Base-by-base conservation (phyloP, 1,284 basidiomycete genomes). In the Ustilago shanxiensis region DNA sequence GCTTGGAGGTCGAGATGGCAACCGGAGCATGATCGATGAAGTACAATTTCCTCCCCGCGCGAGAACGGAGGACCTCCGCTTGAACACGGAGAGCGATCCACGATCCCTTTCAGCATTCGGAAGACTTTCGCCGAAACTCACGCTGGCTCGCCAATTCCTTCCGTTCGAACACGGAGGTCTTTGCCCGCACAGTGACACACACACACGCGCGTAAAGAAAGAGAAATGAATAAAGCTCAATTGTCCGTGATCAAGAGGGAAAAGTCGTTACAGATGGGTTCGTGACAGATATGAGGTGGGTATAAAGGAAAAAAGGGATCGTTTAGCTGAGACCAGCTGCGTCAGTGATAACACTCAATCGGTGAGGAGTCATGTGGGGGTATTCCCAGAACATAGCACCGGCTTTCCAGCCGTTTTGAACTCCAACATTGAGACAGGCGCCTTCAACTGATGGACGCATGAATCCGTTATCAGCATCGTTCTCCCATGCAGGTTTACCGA, bases 391-490 rank as follows among this genome's bases (percentile, higher is more conserved):
- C 75, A 72, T 76, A 20, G 63, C 75, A 7, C 91, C 91, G 14
- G 83, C 91, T 72, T 87, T 90, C 91, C 91, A 92, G 22, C 90
- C 90, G 70, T 88, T 79, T 14, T 80, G 84, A 84, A 90, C 89
- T 1, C 90, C 91, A 72, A 89, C 86, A 8, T 86, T 79, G 31
- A 92, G 83, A 79, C 91, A 92, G 1, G 81, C 82, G 13, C 91
- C 90, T 14, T 92, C 87, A 0, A 88, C 89, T 0, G 87, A 79
- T 3, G 90, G 86, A 24, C 83, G 84, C 63, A 92, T 90, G 79
- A 88, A 91, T 4, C 91, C 91, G 72, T 89, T 91, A 74, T 62
- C 88, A 2, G 90, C 90, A 79, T 91, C 90, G 9, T 87, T 82
- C 41, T 4, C 84, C 14, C 70, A 80, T 0, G 87, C 91, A 0